A percentile compares a stretch with the other conserved stretches of the same genome.
Evolutionary conservation across 306 rosid species (phyloP).

Genomic region (Sicyos baderoa): DNA sequence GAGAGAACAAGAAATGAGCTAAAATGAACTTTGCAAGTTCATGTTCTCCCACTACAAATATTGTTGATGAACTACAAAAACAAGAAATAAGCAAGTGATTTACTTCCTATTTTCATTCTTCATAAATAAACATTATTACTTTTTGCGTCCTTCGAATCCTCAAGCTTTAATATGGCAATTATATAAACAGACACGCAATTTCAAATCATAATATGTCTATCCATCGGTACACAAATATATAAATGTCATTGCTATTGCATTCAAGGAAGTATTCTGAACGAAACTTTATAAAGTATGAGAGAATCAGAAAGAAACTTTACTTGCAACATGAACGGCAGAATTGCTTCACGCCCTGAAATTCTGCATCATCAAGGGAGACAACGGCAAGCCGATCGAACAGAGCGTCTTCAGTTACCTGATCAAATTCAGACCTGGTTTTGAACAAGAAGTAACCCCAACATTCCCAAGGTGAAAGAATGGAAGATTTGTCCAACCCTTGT

Average conservation of each 20-base stretch:
- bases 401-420: slow-evolving; percentile 25
- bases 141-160: neutral
- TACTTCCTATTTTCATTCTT: too few species aligned
- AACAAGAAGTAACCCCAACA: slow-evolving; percentile 37
- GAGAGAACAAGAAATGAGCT: too few species aligned
- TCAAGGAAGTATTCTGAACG: neutral
- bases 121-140: too few species aligned
- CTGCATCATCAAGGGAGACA: slow-evolving; percentile 23
- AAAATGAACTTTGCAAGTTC: too few species aligned
- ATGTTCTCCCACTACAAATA: too few species aligned
- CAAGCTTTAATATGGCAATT: neutral
- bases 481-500: slow-evolving; percentile 11
- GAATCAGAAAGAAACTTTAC: slow-evolving; percentile 19
- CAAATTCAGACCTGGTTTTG: slow-evolving; percentile 28
- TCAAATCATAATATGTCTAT: too few species aligned
- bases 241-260: neutral
- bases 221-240: neutral
- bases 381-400: slow-evolving; percentile 19
- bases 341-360: slow-evolving; percentile 29
- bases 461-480: slow-evolving; percentile 35
- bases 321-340: slow-evolving; percentile 24
- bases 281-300: neutral
- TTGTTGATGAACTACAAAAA: too few species aligned
- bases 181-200: too few species aligned
- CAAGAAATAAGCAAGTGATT: neutral